Evolutionary conservation across 768 basidiomycete genomes (phyloP).

Genomic region (Rhodocollybia butyracea): DNA sequence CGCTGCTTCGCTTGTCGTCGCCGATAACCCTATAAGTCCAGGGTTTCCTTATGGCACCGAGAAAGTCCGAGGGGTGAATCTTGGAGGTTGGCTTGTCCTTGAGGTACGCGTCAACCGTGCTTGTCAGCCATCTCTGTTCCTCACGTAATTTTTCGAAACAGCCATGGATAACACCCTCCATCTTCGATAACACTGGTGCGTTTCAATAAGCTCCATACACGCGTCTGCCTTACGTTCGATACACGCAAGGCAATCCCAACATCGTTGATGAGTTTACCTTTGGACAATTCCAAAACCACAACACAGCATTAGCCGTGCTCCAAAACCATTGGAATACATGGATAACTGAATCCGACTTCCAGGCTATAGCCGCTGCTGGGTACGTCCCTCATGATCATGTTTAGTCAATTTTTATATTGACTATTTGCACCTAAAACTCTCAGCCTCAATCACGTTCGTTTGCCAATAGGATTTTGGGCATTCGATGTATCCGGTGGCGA

Average conservation of each 20-base stretch:
- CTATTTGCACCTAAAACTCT: not conserved
- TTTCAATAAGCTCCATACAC: not conserved
- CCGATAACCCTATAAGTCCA: constrained; percentile 31
- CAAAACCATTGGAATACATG: constrained; percentile 59
- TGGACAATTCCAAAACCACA: constrained; percentile 43
- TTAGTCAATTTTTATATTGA: constrained; percentile 3
- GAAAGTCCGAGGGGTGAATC: constrained; percentile 81
- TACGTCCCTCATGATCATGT: constrained; percentile 22
- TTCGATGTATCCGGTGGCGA: constrained; percentile 77
- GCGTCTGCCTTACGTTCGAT: not conserved
- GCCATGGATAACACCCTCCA: constrained; percentile 79
- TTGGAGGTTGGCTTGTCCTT: constrained; percentile 58
- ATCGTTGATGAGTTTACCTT: constrained; percentile 65
- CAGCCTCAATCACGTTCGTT: constrained; percentile 77
- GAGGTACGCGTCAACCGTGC: constrained; percentile 31
- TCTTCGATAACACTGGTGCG: constrained; percentile 55
- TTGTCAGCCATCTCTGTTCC: not conserved
- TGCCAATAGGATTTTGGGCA: constrained; percentile 84
- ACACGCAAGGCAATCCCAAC: constrained; percentile 32
- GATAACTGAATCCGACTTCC: constrained; percentile 71
- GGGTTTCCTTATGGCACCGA: constrained; percentile 72
- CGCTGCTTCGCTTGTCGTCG: not conserved
- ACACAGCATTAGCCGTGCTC: constrained; percentile 41
- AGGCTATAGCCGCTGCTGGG: constrained; percentile 64
- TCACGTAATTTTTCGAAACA: constrained; percentile 20